A percentile compares a stretch with the other conserved stretches of the same genome.
Conservation (phyloP, 2,329 filamentous ascomycete genomes). For the Didymella keratinophila region DNA sequence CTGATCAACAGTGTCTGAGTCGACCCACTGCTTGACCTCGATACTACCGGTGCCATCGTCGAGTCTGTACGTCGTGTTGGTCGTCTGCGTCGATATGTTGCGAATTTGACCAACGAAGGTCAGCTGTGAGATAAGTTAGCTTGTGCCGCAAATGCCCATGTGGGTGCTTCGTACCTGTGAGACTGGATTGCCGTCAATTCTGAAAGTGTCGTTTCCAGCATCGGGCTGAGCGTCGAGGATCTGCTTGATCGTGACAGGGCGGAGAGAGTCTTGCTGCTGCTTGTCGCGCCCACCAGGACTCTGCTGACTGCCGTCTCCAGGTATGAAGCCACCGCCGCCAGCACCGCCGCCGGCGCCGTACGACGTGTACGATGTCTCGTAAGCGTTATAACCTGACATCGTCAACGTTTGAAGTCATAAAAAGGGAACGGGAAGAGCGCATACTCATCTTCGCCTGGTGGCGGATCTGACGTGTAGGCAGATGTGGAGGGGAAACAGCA, state of each 20-base stretch:
- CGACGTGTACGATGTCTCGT: conserved; percentile 61
- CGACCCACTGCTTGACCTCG: conserved; percentile 89
- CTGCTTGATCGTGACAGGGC: conserved; percentile 96
- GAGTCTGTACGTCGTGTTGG: conserved; percentile 89
- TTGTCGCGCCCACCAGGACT: conserved; percentile 53
- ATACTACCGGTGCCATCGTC: conserved; percentile 94
- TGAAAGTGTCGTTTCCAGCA: conserved; percentile 73
- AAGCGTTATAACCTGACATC: conserved; percentile 44
- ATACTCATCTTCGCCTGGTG: conserved; percentile 24
- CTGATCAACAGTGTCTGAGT: conserved; percentile 63
- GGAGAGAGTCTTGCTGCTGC: conserved; percentile 83
- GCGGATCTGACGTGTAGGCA: conserved; percentile 19
- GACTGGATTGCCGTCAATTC: conserved; percentile 78
- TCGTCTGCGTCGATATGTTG: conserved; percentile 82
- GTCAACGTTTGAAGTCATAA: conserved; percentile 19
- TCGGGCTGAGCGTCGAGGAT: conserved; percentile 74
- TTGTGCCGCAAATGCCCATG: not conserved
- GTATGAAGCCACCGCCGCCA: conserved; percentile 68
- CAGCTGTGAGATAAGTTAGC: conserved; percentile 60
- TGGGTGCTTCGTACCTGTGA: conserved; percentile 59
- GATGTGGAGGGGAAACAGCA: conserved; percentile 14
- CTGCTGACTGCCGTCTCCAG: conserved; percentile 57
- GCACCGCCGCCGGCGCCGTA: conserved; percentile 64
- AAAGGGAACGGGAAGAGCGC: not conserved
- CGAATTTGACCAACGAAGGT: conserved; percentile 92